Evolutionary conservation across 495 filamentous ascomycete genomes (phyloP), one percentile per base, ranked within the genome.

Genomic region (Talaromyces borbonicus): DNA sequence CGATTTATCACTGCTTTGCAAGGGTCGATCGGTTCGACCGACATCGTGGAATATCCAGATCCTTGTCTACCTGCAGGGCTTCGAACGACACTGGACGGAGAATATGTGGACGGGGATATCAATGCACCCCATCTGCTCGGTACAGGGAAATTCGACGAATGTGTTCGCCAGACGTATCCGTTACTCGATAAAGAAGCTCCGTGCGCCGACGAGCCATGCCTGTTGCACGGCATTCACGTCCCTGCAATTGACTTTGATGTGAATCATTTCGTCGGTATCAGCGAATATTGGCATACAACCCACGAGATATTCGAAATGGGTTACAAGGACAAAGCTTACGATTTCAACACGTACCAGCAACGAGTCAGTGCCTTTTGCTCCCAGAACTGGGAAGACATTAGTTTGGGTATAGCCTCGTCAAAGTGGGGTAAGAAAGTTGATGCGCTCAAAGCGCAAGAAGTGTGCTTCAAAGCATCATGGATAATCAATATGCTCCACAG

Each of bases 281-380:
- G 89, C 14, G 92, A 99, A 58, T 99, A 94, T 58, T 99, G 92
- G 92, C 92, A 99, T 65, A 95, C 90, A 0, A 99, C 92, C 0
- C 90, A 96, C 56, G 87, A 93, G 39, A 80, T 96, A 1, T 96
- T 97, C 54, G 84, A 87, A 49, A 80, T 79, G 58, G 79, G 78
- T 22, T 74, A 85, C 54, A 83, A 83, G 43, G 84, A 93, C 51
- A 85, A 84, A 52, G 78, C 84, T 0, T 97, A 97, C 62, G 92
- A 97, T 52, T 92, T 94, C 52, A 76, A 83, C 26, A 88, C 84
- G 0, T 99, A 96, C 55, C 90, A 96, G 52, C 67, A 83, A 48
- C 77, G 83, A 20, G 93, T 99, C 4, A 72, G 79, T 47, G 75
- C 85, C 5, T 96, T 92, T 52, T 99, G 92, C 57, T 80, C 77